phyloP scores from a whole-genome alignment of 1,139 yeast genomes.

The Protomyces macrosporus region DNA sequence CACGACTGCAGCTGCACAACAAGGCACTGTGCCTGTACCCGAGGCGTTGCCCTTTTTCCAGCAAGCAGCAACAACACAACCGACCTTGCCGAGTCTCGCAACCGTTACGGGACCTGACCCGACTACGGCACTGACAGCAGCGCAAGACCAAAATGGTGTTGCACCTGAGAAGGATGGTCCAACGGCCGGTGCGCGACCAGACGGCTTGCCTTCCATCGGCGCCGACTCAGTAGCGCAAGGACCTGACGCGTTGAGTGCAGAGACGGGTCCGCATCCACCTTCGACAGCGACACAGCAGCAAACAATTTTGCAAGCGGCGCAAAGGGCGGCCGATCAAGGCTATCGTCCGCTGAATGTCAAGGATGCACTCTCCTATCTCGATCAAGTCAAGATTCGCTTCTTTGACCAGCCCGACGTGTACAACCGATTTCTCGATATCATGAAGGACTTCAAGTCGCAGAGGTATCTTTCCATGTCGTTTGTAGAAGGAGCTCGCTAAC shows the following conservation, averaged over 20 bases:
- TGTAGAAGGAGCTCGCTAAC: not conserved
- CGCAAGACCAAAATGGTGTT: too few species aligned
- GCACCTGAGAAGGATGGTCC: too few species aligned
- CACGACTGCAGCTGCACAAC: not conserved
- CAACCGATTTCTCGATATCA: conserved; percentile 89
- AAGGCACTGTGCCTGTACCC: not conserved
- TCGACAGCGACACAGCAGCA: conserved; percentile 1
- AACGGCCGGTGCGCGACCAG: too few species aligned
- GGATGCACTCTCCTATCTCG: conserved; percentile 91
- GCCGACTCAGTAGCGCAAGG: too few species aligned
- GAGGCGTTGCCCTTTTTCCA: not conserved
- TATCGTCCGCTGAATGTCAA: conserved; percentile 91
- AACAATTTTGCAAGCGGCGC: conserved; percentile 11
- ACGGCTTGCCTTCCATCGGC: too few species aligned
- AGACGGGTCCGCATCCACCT: not conserved
- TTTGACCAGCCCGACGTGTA: conserved; percentile 91
- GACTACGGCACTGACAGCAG: too few species aligned
- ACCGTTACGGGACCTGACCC: too few species aligned
- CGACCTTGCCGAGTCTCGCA: too few species aligned
- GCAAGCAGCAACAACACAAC: not conserved
- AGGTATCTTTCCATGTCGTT: conserved; percentile 44
- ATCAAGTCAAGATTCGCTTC: conserved; percentile 91
- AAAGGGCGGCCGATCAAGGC: conserved; percentile 36
- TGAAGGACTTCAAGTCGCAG: conserved; percentile 97
- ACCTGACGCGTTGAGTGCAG: too few species aligned